Percentiles rank a stretch among this genome's conserved stretches.
Evolutionary conservation across 164 flowering plant species (phyloP).

Genomic region (Stephania cephalantha): DNA sequence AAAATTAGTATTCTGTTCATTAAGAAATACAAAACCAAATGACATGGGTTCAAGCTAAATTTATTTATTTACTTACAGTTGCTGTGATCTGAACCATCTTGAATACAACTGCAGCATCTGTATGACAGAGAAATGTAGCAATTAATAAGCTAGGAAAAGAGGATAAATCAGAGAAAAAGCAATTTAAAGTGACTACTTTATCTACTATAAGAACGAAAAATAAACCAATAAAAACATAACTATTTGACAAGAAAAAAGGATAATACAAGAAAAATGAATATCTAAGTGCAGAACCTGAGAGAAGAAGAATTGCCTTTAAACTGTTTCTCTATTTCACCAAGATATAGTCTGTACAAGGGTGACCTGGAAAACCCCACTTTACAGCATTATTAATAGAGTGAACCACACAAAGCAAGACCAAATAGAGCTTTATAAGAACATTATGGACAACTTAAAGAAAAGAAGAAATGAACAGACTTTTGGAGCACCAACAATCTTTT

Average conservation of each 20-base stretch:
- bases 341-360: conserved; percentile 40
- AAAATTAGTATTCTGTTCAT: no score
- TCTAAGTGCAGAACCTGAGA: conserved; percentile 32
- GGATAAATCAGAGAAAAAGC: background rate
- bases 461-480: no score
- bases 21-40: background rate
- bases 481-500: background rate
- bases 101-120: conserved; percentile 52
- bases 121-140: conserved; percentile 9
- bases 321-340: conserved; percentile 44
- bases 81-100: conserved; percentile 37
- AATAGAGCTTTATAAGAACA: background rate
- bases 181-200: no score
- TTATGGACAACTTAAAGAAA: background rate
- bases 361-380: conserved; percentile 39
- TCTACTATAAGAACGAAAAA: no score
- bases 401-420: background rate
- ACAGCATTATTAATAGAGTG: background rate
- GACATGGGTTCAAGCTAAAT: background rate
- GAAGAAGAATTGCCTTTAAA: conserved; percentile 35
- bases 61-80: conserved; percentile 41
- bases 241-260: background rate
- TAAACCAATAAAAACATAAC: background rate
- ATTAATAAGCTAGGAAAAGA: background rate
- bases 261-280: background rate